Evolutionary conservation across 2,329 filamentous ascomycete species (phyloP).

Genomic region (Apiospora aurea): DNA sequence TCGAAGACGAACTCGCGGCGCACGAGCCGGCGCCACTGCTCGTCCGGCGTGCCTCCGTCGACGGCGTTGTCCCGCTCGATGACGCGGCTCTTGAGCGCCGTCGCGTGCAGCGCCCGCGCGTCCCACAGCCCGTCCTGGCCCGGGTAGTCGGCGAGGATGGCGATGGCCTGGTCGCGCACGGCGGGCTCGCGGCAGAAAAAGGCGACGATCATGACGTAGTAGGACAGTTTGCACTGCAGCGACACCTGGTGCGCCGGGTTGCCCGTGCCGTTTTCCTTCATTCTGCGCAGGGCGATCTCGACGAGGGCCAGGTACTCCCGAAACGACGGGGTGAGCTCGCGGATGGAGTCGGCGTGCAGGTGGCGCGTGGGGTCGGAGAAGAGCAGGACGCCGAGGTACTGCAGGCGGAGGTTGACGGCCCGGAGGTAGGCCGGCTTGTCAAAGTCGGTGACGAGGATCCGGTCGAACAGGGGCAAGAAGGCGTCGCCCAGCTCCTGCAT

Average conservation of each 20-base stretch:
- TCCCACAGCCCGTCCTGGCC: constrained; percentile 45
- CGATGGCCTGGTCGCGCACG: constrained; percentile 41
- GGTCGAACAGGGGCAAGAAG: constrained; percentile 44
- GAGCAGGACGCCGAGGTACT: constrained; percentile 37
- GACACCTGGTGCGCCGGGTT: constrained; percentile 38
- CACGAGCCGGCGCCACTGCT: constrained; percentile 44
- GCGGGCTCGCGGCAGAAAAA: constrained; percentile 44
- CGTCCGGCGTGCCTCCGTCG: constrained; percentile 40
- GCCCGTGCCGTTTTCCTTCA: constrained; percentile 27
- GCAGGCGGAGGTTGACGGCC: constrained; percentile 44
- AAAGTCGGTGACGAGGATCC: constrained; percentile 36
- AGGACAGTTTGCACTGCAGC: constrained; percentile 41
- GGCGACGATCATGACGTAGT: constrained; percentile 34
- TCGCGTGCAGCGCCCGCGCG: constrained; percentile 36
- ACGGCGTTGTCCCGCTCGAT: constrained; percentile 40
- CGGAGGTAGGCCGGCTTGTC: constrained; percentile 39
- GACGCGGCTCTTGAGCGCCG: constrained; percentile 37
- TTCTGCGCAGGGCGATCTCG: constrained; percentile 34
- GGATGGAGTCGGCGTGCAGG: constrained; percentile 33
- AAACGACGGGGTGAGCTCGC: constrained; percentile 38
- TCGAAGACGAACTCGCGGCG: constrained; percentile 46
- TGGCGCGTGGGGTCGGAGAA: constrained; percentile 41
- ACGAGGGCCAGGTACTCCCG: constrained; percentile 45
- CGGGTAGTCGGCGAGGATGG: constrained; percentile 43
- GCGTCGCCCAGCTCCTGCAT: constrained; percentile 37